Conservation (phyloP, 2,329 filamentous ascomycete genomes). For the Aspergillus phoenicis region DNA sequence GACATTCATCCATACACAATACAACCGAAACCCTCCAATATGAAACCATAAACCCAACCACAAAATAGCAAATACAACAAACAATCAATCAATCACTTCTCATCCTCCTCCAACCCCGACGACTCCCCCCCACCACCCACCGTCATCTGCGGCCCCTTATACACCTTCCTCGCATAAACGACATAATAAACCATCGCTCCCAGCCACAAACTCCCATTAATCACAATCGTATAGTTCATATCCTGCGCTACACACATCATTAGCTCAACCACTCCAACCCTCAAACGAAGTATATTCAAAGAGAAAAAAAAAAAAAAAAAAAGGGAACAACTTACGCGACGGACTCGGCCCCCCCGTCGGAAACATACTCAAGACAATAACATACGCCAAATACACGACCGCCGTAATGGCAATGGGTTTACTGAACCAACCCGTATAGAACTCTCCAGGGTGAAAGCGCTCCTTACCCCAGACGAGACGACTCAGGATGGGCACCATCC, state of each 20-base stretch:
- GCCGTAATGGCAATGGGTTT: conserved; percentile 57
- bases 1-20: too few species aligned
- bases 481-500: conserved; percentile 59
- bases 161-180: conserved; percentile 61
- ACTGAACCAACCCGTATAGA: conserved; percentile 60
- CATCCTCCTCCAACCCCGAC: conserved; percentile 4
- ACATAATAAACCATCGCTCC: conserved; percentile 59
- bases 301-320: neutral
- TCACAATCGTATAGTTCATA: conserved; percentile 66
- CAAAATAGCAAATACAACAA: neutral
- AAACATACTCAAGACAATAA: conserved; percentile 61
- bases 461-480: conserved; percentile 59
- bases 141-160: conserved; percentile 62
- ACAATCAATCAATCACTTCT: neutral
- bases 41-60: too few species aligned
- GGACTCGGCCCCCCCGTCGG: conserved; percentile 59
- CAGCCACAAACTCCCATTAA: conserved; percentile 60
- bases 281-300: neutral
- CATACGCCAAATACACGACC: conserved; percentile 57
- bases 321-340: conserved; percentile 35
- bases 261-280: neutral
- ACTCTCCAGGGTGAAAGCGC: conserved; percentile 60
- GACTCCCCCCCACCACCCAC: conserved; percentile 40
- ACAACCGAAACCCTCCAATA: too few species aligned
- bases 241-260: conserved; percentile 35